phyloP scores from a whole-genome alignment of 2,329 filamentous ascomycete species.

The Penicillium nordicum region DNA sequence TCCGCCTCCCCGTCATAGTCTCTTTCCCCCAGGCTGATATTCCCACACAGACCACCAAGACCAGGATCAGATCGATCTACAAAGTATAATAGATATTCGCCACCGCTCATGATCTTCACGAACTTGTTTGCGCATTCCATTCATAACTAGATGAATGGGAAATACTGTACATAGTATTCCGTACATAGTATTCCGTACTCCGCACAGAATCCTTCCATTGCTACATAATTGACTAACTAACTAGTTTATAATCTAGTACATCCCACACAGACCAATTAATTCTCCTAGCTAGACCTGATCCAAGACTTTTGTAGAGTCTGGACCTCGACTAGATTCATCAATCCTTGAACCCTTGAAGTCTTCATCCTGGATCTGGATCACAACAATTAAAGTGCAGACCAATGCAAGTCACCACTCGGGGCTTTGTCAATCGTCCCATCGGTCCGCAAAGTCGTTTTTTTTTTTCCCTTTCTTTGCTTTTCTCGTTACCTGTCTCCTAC shows the following conservation, averaged over 20 bases:
- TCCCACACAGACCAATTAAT: background rate
- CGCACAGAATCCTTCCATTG: background rate
- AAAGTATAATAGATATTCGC: background rate
- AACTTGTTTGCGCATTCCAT: background rate
- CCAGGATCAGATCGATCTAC: slow-evolving; percentile 6
- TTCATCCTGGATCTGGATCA: background rate
- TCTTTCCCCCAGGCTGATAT: background rate
- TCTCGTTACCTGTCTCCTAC: background rate
- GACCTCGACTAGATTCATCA: background rate
- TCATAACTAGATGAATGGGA: background rate
- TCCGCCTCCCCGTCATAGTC: slow-evolving; percentile 2
- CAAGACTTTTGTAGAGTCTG: background rate
- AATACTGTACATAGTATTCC: background rate
- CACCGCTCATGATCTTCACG: background rate
- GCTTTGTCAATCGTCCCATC: background rate
- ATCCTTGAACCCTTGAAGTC: background rate
- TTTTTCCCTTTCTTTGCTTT: background rate
- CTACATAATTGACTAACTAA: background rate
- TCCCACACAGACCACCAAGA: background rate
- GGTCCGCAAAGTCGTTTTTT: background rate
- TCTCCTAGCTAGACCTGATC: background rate
- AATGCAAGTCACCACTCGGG: slow-evolving; percentile 3
- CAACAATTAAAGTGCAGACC: background rate
- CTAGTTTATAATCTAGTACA: background rate
- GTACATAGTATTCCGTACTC: background rate